Conservation (phyloP, 306 rosid species). For the Rosa multiflora region DNA sequence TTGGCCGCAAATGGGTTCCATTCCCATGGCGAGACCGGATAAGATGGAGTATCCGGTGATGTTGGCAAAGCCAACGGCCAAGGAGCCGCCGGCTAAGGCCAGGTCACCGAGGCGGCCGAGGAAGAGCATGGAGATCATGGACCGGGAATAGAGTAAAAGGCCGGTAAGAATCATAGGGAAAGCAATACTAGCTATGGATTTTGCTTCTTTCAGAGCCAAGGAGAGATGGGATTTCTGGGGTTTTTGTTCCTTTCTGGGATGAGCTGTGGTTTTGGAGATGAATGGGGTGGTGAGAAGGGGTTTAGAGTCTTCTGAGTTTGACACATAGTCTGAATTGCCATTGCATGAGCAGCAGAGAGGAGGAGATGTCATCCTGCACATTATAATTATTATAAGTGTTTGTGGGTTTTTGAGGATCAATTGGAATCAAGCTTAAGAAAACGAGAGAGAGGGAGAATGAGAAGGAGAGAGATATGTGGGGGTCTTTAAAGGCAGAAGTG, state of each 20-base stretch:
- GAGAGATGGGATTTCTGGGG: slow-evolving; percentile 34
- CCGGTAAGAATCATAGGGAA: slow-evolving; percentile 85
- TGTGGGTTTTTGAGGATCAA: not conserved
- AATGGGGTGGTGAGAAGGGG: slow-evolving; percentile 24
- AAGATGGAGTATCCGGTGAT: slow-evolving; percentile 92
- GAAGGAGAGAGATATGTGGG: slow-evolving; percentile 13
- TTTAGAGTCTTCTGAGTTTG: not conserved
- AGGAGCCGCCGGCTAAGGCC: slow-evolving; percentile 83
- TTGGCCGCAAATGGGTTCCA: slow-evolving; percentile 91
- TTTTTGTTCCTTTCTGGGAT: slow-evolving; percentile 2
- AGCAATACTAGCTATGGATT: slow-evolving; percentile 54
- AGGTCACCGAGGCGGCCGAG: slow-evolving; percentile 80
- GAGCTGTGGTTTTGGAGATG: slow-evolving; percentile 26
- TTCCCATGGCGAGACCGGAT: slow-evolving; percentile 87
- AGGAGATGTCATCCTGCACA: slow-evolving; percentile 23
- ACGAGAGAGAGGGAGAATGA: slow-evolving; percentile 16
- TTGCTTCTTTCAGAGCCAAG: slow-evolving; percentile 36
- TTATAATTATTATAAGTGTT: not conserved
- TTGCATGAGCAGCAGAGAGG: slow-evolving; percentile 7
- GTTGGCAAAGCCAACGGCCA: slow-evolving; percentile 81
- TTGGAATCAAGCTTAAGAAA: not conserved
- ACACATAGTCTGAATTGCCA: slow-evolving; percentile 18
- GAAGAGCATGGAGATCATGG: slow-evolving; percentile 91
- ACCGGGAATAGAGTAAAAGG: slow-evolving; percentile 70
- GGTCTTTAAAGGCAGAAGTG: not conserved